Evolutionary conservation across 2,329 filamentous ascomycete species (phyloP), one percentile per base, ranked within the genome.

Genomic region (Huntiella moniliformis): DNA sequence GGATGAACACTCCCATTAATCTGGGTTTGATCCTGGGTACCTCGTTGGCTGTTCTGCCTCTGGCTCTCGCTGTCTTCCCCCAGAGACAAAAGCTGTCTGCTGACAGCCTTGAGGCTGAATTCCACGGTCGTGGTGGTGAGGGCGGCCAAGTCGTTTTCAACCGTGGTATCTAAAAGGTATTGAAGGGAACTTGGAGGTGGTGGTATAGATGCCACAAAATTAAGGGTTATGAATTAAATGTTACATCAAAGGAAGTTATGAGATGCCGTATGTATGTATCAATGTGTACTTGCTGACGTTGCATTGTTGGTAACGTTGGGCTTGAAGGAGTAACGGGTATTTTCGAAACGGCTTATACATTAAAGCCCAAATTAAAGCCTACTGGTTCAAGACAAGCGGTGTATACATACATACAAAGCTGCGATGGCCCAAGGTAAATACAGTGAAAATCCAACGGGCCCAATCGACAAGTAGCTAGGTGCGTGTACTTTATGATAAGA

Each of bases 101-200:
- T 1, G 71, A 74, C 28, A 76, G 67, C 43, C 64, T 98, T 47
- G 91, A 96, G 68, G 68, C 80, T 52, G 83, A 94, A 62, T 96
- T 98, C 60, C 80, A 79, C 63, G 79, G 76, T 5, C 74, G 73
- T 47, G 87, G 85, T 31, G 88, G 87, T 1, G 73, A 79, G 52
- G 73, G 73, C 46, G 87, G 83, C 0, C 68, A 85, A 66, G 82
- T 98, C n/a, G 84, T 92, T 59, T 96, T 98, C 63, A 96, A 98
- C 62, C 75, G 91, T 56, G 91, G 91, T 10, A 88, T 98, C 55
- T 95, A 66, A 63, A 38, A 38, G 10, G 10, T 31, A 41, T 31
- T 8, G 10, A 13, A 7, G 17, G 39, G n/a, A 15, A 10, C 11
- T 13, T 41, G n/a, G 5, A 41, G 12, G 11, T 13, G 12, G 12